Evolutionary conservation across 2,329 filamentous ascomycete genomes (phyloP).

Genomic region (Myriosclerotinia duriaeana): DNA sequence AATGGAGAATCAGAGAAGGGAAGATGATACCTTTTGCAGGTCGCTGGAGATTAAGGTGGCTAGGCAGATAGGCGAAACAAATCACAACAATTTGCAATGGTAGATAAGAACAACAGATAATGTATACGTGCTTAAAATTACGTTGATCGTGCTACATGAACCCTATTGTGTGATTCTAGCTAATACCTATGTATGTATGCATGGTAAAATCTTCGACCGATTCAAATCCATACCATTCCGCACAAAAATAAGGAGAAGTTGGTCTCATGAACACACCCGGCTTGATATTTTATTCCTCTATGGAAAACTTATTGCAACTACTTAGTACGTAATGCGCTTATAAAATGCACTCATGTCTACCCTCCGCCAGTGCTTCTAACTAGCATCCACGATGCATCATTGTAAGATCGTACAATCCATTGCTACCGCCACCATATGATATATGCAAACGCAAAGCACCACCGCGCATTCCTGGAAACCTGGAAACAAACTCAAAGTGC

Average conservation of each 20-base stretch:
- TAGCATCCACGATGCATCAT: not conserved
- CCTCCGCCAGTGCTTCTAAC: too few species aligned
- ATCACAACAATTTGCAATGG: not conserved
- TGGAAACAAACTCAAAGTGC: not conserved
- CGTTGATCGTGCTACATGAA: not conserved
- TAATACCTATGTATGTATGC: not conserved
- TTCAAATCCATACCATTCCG: not conserved
- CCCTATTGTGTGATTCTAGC: not conserved
- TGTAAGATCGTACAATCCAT: too few species aligned
- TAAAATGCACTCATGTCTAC: not conserved
- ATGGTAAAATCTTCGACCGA: not conserved
- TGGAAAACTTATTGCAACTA: not conserved
- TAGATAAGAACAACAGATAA: conserved; percentile 3
- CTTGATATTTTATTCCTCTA: not conserved
- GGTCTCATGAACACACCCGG: not conserved
- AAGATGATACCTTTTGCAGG: not conserved
- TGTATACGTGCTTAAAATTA: not conserved
- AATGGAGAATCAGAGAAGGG: not conserved
- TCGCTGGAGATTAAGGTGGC: not conserved
- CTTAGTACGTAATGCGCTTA: not conserved
- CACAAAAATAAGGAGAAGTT: not conserved
- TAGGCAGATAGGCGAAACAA: not conserved
- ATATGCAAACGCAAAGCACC: not conserved
- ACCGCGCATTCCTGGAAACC: not conserved
- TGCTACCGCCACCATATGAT: conserved; percentile 10